A percentile compares a stretch with the other conserved stretches of the same genome.
These are phyloP conservation scores for Podospora australis DNA, from an alignment of 495 filamentous ascomycete species.

Conservation along the genomic window DNA sequence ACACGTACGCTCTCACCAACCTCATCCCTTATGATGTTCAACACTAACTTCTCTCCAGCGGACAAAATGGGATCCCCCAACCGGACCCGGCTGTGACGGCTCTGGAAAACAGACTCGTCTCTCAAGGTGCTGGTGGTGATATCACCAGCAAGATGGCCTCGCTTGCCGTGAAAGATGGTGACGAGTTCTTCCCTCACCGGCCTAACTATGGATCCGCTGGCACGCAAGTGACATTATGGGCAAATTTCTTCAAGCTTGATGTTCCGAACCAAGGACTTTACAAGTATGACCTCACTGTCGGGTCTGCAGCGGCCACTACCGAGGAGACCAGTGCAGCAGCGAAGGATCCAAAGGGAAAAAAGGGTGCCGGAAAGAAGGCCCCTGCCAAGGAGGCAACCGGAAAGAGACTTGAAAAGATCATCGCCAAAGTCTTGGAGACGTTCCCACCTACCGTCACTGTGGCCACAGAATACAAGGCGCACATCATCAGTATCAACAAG, in stretches of 20 bases:
- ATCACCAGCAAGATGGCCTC: conserved; percentile 20
- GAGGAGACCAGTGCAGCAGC: too few relatives aligned
- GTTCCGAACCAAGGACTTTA: conserved; percentile 30
- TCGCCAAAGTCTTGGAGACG: conserved; percentile 42
- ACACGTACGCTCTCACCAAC: conserved; percentile 22
- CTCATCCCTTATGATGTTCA: not conserved
- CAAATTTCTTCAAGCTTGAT: conserved; percentile 58
- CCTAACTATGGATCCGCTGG: conserved; percentile 57
- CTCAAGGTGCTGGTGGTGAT: not conserved
- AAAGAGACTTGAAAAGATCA: conserved; percentile 48
- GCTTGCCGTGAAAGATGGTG: conserved; percentile 16
- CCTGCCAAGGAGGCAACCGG: conserved; percentile 36
- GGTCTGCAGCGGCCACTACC: too few relatives aligned
- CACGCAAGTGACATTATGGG: conserved; percentile 45
- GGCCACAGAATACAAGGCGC: conserved; percentile 55
- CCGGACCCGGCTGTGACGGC: conserved; percentile 27
- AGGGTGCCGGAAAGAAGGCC: conserved; percentile 29
- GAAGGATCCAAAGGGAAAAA: too few relatives aligned
- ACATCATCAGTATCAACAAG: conserved; percentile 37
- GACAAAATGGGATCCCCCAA: conserved; percentile 8
- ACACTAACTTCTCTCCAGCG: conserved; percentile 4
- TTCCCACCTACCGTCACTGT: conserved; percentile 28
- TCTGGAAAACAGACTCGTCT: conserved; percentile 31
- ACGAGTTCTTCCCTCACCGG: conserved; percentile 36
- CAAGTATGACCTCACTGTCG: conserved; percentile 33